Base-by-base conservation (phyloP, 306 rosid species). In the Herpetospermum pedunculosum region DNA sequence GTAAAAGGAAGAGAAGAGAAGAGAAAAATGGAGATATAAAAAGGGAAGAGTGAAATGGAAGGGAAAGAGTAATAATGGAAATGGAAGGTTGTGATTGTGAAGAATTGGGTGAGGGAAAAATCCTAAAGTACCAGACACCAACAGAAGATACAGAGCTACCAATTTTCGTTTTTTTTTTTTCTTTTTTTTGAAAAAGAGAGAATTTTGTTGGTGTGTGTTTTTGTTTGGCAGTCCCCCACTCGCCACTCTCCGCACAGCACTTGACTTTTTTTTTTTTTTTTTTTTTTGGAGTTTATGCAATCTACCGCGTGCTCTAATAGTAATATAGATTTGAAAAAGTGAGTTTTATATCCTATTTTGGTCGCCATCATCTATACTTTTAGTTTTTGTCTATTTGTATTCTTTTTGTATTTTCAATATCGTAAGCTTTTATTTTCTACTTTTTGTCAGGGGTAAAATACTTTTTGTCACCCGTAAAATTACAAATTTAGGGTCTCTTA, bases 121-220 rank as follows among this genome's bases (percentile, higher is more conserved):
- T 57, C 8, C 7, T 57, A 57, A 57, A 57, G 82, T 55, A 70
- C 63, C 75, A 79, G 90, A 85, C 94, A 83, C 73, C 83, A 52
- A 67, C 75, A 78, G 40, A 11, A 46, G 73, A n/a, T 65, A 85
- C 72, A 84, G 69, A 75, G 62, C 76, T 75, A 81, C 69, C 79
- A 76, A 81, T 80, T 87, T 85, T 84, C 89, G 84, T 80, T 86
- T 82, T n/a, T n/a, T n/a, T n/a, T n/a, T n/a, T n/a, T n/a, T n/a
- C n/a, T n/a, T n/a, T n/a, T n/a, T n/a, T n/a, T n/a, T n/a, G n/a
- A n/a, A n/a, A n/a, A n/a, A n/a, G n/a, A n/a, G n/a, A n/a, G n/a
- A n/a, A n/a, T n/a, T n/a, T n/a, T n/a, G n/a, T n/a, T n/a, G n/a
- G n/a, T n/a, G n/a, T n/a, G n/a, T n/a, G n/a, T n/a, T n/a, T n/a